Evolutionary conservation across 805 yeast genomes (phyloP).

Genomic region (Kluyveromyces siamensis): DNA sequence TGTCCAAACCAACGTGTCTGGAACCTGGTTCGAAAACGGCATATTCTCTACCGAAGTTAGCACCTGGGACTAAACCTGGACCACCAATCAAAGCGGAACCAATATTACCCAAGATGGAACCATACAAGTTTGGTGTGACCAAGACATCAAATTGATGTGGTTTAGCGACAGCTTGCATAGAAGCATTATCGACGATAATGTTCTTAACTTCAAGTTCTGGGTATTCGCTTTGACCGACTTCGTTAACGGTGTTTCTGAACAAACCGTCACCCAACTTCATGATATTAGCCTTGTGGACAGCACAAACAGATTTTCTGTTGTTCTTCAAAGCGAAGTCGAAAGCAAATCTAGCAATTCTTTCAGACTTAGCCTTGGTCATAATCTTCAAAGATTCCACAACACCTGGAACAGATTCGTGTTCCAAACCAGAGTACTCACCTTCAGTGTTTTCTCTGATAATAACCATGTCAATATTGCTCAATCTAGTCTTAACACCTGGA

Average conservation of each 20-base stretch:
- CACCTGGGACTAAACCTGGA: constrained; percentile 98
- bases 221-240: constrained; percentile 76
- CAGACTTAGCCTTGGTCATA: constrained; percentile 89
- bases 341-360: constrained; percentile 95
- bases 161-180: constrained; percentile 97
- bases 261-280: constrained; percentile 98
- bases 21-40: constrained; percentile 99
- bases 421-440: constrained; percentile 97
- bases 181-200: constrained; percentile 96
- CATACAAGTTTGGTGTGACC: constrained; percentile 97
- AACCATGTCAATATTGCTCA: constrained; percentile 83
- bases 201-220: constrained; percentile 78
- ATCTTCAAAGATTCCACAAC: constrained; percentile 95
- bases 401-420: constrained; percentile 95
- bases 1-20: constrained; percentile 97
- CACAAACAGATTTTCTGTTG: constrained; percentile 87
- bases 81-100: constrained; percentile 97
- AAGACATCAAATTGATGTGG: constrained; percentile 98
- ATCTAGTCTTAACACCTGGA: constrained; percentile 88
- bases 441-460: constrained; percentile 98
- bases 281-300: constrained; percentile 98
- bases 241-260: constrained; percentile 88
- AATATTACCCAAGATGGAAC: constrained; percentile 92
- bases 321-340: constrained; percentile 91
- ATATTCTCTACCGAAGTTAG: constrained; percentile 93